Base-by-base conservation (phyloP, 371 early-diverging fungal species). In the Circinella umbellata region DNA sequence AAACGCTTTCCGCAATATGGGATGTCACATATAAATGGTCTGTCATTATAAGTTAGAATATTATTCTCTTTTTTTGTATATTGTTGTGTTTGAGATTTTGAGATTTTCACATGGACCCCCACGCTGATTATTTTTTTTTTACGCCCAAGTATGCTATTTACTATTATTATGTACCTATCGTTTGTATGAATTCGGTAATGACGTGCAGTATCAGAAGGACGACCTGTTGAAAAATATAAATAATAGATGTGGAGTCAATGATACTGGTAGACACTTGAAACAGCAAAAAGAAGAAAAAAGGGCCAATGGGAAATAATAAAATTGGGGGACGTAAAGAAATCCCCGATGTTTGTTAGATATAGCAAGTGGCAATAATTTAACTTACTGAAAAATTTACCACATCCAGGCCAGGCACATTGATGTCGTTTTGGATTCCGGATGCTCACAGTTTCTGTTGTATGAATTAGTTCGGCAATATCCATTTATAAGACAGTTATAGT, bases 181-280 rank as follows among this genome's bases (percentile, higher is more conserved):
- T 90, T 90, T 38, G 92, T 92, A 77, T 93, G 93, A 68, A 92
- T 93, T 67, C 93, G 86, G 27, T 81, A 84, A 80, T 93, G 93
- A 66, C 93, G 88, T 46, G 87, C 86, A 61, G 91, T 84, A 74
- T 93, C 93, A 47, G 92, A 92, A 72, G 90, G 90, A 61, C 93
- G 87, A 11, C 79, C 82, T 81, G 61, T 42, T 42, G 11, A 42
- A 49, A 38, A 42, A 46, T 17, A 64, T 51, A 48, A n/a, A 5
- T n/a, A 47, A 15, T 17, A 17, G 51, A 51, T 51, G 14, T 51
- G 51, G 15, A n/a, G 61, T 53, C n/a, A 55, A 48, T 51, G 47
- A 46, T 51, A 51, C 38, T 57, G 27, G 4, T 27, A 18, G 34
- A 18, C 57, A 2, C 15, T 15, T 53, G n/a, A 20, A 63, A 47